Evolutionary conservation across 371 early-diverging fungal species (phyloP), one percentile per base, ranked within the genome.

Genomic region (Mucor piriformis): DNA sequence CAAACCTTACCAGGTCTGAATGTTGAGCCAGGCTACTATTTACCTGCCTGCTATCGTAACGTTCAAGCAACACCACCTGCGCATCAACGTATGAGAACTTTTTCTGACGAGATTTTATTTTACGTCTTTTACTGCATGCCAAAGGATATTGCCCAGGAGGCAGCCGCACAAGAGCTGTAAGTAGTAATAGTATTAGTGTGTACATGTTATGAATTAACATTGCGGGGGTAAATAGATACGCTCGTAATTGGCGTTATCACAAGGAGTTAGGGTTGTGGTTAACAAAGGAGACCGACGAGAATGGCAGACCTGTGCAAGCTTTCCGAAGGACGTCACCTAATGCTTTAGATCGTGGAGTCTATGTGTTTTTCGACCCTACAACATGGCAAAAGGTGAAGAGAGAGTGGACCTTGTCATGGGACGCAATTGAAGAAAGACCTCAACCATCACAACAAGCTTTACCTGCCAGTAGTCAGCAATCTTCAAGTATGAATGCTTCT

Each of bases 61-160:
- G 85, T 85, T 6, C 84, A 83, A 53, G 77, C 82, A 20, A 86
- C 90, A 50, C 91, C 91, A 52, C 84, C 88, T 29, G 83, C 88
- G n/a, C 81, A 86, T 57, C 75, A 81, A 55, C 89, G 86, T 56
- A 81, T 96, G 53, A 63, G 79, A 21, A 72, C 82, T 7, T 84
- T 93, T 25, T 75, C 86, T 40, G 97, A 97, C 47, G 96, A 96
- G 64, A 93, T 96, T 7, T 81, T 98, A 50, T 94, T 98, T 66
- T 97, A 95, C 79, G 86, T 95, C 33, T 98, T 98, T 75, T 97
- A 98, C 75, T 84, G 94, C 12, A 83, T 93, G 82, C 94, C 95
- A 27, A 82, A 89, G 46, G 93, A 94, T 55, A 83, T 88, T 54
- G 66, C 93, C 34, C 96, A 96, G 81, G 92, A 95, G 61, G 88